Evolutionary conservation across 768 basidiomycete genomes (phyloP).

Genomic region (Amanita subjunquillea): DNA sequence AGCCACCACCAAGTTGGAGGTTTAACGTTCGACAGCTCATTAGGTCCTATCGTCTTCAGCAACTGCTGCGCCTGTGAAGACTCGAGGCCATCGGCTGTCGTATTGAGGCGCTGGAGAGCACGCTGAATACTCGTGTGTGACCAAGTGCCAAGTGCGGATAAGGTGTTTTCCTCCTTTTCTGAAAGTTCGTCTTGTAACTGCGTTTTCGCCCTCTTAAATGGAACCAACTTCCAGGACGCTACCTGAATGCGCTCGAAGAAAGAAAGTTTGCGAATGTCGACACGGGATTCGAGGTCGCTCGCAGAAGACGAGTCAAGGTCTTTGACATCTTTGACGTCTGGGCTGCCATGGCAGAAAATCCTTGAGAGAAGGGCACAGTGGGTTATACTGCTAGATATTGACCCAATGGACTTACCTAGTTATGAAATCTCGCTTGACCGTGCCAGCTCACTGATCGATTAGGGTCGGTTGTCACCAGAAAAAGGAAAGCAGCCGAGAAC

Average conservation of each 20-base stretch:
- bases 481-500: neutral
- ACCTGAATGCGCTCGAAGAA: neutral
- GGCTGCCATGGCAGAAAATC: too few relatives aligned
- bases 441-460: neutral
- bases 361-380: too few relatives aligned
- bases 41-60: constrained; percentile 16
- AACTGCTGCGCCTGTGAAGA: neutral
- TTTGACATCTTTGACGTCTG: neutral
- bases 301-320: neutral
- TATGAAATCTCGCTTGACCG: neutral
- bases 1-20: constrained; percentile 16
- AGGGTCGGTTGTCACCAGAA: neutral
- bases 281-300: neutral
- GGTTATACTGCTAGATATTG: too few relatives aligned
- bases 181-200: neutral
- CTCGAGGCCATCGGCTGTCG: neutral
- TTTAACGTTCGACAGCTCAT: constrained; percentile 19
- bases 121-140: neutral
- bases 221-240: too few relatives aligned
- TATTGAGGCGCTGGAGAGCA: neutral
- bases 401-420: neutral
- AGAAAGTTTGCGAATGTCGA: neutral
- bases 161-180: neutral
- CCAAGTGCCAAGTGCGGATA: neutral
- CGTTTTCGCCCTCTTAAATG: too few relatives aligned